Evolutionary conservation across 1,284 basidiomycete species (phyloP), one percentile per base, ranked within the genome.

Genomic region (Rhodotorula sp.): DNA sequence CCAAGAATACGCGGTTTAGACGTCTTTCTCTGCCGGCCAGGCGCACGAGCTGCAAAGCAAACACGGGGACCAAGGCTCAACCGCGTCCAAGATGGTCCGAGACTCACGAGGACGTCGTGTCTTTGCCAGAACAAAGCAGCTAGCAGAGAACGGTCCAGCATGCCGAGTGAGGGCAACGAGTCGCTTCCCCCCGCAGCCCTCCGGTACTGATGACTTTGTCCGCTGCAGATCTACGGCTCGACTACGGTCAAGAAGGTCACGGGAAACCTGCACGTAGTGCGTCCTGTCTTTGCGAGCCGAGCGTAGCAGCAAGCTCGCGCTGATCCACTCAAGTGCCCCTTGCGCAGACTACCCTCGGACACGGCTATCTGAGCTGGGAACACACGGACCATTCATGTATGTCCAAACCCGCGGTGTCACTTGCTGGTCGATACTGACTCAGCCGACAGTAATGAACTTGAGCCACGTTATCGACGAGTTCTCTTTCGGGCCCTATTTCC

Each of bases 381-480:
- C 94, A 97, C 80, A 92, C 94, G 3, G 90, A 92, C 74, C 94
- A 97, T 78, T 85, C 81, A 12, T 80, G 92, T 94, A 77, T 76
- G 87, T 83, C 19, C 31, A 34, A 5, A 0, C 1, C 7, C 31
- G 26, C 28, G 1, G 0, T 21, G 2, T 18, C 12, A 6, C 31
- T 31, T 16, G 49, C 43, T 16, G 15, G 3, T 59, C 38, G 6
- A 15, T 14, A 38, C 19, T n/a, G 3, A 38, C 38, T 18, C 10
- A 23, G 45, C 1, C 26, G 10, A 26, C 75, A 95, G 91, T 90
- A 73, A 97, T 99, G 93, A 98, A 99, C 80, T 85, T 98, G 48
- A 93, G 92, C 2, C 95, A 99, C 82, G 89, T 97, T 69, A 93
- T 98, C 76, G 90, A 90, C 73, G 95, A 98, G 81, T 95, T 97